Conservation (phyloP, 106 monocot genomes). For the Dioscorea alata region DNA sequence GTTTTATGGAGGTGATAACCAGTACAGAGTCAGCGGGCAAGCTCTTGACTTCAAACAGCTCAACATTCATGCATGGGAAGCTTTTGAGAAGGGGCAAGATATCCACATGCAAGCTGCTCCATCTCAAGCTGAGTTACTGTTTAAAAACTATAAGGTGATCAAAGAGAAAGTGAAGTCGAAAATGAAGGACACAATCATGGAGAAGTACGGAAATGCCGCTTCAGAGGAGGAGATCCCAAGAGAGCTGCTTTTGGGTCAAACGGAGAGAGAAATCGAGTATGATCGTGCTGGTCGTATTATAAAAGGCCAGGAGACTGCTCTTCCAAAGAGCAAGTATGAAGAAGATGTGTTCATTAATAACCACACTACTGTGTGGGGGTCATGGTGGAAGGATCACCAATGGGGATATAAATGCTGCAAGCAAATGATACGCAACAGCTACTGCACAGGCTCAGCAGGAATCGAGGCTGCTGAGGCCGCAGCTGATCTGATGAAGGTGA, state of each 20-base stretch:
- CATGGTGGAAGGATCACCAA: conserved; percentile 97
- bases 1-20: conserved; percentile 90
- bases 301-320: conserved; percentile 78
- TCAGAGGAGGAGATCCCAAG: conserved; percentile 65
- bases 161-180: conserved; percentile 76
- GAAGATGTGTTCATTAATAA: conserved; percentile 89
- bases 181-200: conserved; percentile 78
- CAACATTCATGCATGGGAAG: conserved; percentile 90
- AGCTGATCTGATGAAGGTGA: conserved; percentile 77
- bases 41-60: conserved; percentile 90
- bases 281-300: conserved; percentile 92
- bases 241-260: conserved; percentile 92
- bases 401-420: conserved; percentile 96
- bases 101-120: conserved; percentile 99
- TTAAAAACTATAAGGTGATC: conserved; percentile 70
- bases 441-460: conserved; percentile 89
- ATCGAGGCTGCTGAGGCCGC: conserved; percentile 96
- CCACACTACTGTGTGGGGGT: conserved; percentile 91
- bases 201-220: conserved; percentile 97
- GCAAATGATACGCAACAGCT: conserved; percentile 76
- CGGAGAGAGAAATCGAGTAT: conserved; percentile 89
- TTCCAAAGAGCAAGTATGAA: conserved; percentile 92
- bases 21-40: conserved; percentile 87
- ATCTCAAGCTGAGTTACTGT: conserved; percentile 85
- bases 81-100: conserved; percentile 97